phyloP scores from a whole-genome alignment of 192 early-diverging fungal species.

The Kickxella alabastrina region DNA sequence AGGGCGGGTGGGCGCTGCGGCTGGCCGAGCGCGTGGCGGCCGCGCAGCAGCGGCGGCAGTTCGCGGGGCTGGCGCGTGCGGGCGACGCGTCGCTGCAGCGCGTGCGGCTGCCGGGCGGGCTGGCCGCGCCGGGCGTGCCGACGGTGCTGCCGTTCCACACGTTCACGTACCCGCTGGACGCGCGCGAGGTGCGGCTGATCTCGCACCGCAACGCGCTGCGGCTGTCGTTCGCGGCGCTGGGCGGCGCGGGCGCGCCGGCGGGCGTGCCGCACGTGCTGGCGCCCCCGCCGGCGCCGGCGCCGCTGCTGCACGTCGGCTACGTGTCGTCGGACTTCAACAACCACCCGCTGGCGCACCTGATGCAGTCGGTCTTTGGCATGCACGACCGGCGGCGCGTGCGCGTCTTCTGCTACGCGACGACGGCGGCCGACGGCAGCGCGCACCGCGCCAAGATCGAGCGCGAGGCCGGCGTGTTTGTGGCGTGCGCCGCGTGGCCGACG shows the following conservation, averaged over 20 bases:
- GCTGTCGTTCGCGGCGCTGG: constrained; percentile 67
- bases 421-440: constrained; percentile 68
- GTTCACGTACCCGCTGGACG: constrained; percentile 84
- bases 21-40: constrained; percentile 57
- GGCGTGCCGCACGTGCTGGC: constrained; percentile 57
- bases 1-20: constrained; percentile 74
- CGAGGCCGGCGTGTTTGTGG: constrained; percentile 76
- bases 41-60: constrained; percentile 65
- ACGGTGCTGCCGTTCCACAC: constrained; percentile 94
- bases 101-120: constrained; percentile 49
- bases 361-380: constrained; percentile 93
- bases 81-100: constrained; percentile 40
- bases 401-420: constrained; percentile 82
- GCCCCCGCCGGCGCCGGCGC: constrained; percentile 71
- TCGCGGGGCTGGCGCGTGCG: constrained; percentile 16
- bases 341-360: constrained; percentile 88
- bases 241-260: constrained; percentile 56
- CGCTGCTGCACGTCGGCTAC: constrained; percentile 78
- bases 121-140: constrained; percentile 63
- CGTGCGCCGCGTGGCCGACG: constrained; percentile 68
- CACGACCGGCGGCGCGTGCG: constrained; percentile 72
- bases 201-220: constrained; percentile 81
- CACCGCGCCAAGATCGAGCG: constrained; percentile 78
- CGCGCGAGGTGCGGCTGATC: constrained; percentile 81
- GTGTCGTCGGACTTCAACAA: constrained; percentile 92